A percentile compares a stretch with the other conserved stretches of the same genome.
Conservation (phyloP, 208 protist species). For the Leishmania gerbilli region DNA sequence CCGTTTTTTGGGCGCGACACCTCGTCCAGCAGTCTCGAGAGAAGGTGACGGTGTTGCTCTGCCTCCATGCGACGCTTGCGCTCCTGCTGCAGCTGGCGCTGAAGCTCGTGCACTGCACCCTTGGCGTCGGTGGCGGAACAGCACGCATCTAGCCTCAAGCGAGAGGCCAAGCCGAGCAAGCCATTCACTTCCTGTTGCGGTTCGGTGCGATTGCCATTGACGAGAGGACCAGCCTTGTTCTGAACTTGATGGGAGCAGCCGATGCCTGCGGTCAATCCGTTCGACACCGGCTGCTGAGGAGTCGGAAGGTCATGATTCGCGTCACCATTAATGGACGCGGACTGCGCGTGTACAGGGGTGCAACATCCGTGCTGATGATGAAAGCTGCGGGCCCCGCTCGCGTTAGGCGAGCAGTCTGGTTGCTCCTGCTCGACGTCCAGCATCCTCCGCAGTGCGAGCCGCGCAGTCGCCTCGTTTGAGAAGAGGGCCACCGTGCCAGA, state of each 20-base stretch:
- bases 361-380: constrained; percentile 1
- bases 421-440: background rate
- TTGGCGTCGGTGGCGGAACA: background rate
- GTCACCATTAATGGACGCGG: background rate
- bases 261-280: background rate
- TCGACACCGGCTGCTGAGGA: background rate
- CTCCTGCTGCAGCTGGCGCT: constrained; percentile 17
- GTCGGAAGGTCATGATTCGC: background rate
- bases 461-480: constrained; percentile 49
- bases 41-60: constrained; percentile 3
- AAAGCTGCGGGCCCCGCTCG: background rate
- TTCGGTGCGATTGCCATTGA: too few species aligned
- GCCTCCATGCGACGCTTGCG: constrained; percentile 10
- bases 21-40: background rate
- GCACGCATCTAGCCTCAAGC: background rate
- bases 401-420: background rate
- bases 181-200: background rate
- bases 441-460: constrained; percentile 27
- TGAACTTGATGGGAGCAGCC: background rate
- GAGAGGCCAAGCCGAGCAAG: constrained; percentile 1
- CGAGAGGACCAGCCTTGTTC: background rate
- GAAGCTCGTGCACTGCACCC: constrained; percentile 7
- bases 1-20: too few species aligned
- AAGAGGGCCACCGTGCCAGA: constrained; percentile 27
- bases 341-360: background rate